Conservation (phyloP, 208 protist genomes). For the Trypanosomatidae sp. region DNA sequence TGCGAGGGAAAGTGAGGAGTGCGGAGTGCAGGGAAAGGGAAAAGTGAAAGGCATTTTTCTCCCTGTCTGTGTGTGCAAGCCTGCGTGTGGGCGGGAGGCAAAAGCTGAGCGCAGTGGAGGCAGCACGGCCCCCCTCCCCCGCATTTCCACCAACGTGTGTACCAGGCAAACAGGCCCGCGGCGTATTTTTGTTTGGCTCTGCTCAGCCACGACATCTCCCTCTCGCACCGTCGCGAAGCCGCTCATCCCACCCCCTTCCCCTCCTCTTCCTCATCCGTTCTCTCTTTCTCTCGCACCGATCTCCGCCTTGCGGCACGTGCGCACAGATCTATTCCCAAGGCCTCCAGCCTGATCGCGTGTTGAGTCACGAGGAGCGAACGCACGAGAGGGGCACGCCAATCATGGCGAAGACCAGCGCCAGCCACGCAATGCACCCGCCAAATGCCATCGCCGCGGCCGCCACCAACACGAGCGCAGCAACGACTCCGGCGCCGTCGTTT, state of each 20-base stretch:
- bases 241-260: neutral
- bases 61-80: too few species aligned
- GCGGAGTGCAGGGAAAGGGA: too few species aligned
- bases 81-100: neutral
- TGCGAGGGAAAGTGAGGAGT: too few species aligned
- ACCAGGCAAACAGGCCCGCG: too few species aligned
- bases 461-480: neutral
- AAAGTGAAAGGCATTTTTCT: too few species aligned
- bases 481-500: slow-evolving; percentile 29
- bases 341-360: too few species aligned
- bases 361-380: neutral
- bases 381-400: neutral
- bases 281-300: too few species aligned
- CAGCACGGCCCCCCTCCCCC: neutral
- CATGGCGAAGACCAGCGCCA: neutral
- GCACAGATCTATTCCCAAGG: too few species aligned
- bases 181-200: too few species aligned
- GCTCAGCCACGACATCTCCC: neutral
- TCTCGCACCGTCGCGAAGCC: neutral
- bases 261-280: neutral
- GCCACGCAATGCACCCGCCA: neutral
- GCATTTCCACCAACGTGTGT: too few species aligned
- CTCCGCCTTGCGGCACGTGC: too few species aligned
- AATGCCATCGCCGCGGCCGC: neutral
- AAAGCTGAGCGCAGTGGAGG: neutral